Conservation (phyloP, 139 green algal genomes). For the Chlamydomonas urium region DNA sequence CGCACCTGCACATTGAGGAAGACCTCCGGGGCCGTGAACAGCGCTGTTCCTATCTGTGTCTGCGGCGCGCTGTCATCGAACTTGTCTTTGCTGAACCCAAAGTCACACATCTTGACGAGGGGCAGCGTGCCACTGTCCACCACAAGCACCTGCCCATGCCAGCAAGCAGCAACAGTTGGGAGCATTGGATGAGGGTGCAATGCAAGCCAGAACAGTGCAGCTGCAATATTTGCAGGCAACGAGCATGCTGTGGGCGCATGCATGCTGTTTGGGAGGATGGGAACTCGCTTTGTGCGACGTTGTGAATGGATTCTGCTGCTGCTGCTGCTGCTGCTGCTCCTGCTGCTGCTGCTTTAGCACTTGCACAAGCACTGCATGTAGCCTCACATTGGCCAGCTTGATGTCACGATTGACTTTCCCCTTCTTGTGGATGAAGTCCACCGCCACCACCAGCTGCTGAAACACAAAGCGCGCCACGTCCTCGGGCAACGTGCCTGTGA, state of each 20-base stretch:
- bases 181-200: too few relatives aligned
- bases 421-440: constrained; percentile 29
- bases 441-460: constrained; percentile 63
- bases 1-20: constrained; percentile 15
- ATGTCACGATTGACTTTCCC: constrained; percentile 19
- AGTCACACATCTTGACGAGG: constrained; percentile 93
- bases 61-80: constrained; percentile 26
- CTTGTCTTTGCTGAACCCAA: constrained; percentile 74
- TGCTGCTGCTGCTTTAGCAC: too few relatives aligned
- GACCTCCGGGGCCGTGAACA: constrained; percentile 50
- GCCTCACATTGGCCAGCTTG: constrained; percentile 19
- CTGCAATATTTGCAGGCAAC: too few relatives aligned
- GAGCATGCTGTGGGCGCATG: too few relatives aligned
- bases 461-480: constrained; percentile 64
- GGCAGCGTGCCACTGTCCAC: constrained; percentile 33
- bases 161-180: too few relatives aligned
- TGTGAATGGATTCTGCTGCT: too few relatives aligned
- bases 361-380: too few relatives aligned
- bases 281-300: too few relatives aligned
- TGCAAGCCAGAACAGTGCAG: too few relatives aligned
- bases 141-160: constrained; percentile 9
- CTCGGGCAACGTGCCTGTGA: too few relatives aligned
- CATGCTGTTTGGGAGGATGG: too few relatives aligned
- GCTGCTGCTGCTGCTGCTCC: too few relatives aligned
- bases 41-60: constrained; percentile 39